Evolutionary conservation across 148 eudicot species (phyloP), one percentile per base, ranked within the genome.

Genomic region (Rhododendron griersonianum): DNA sequence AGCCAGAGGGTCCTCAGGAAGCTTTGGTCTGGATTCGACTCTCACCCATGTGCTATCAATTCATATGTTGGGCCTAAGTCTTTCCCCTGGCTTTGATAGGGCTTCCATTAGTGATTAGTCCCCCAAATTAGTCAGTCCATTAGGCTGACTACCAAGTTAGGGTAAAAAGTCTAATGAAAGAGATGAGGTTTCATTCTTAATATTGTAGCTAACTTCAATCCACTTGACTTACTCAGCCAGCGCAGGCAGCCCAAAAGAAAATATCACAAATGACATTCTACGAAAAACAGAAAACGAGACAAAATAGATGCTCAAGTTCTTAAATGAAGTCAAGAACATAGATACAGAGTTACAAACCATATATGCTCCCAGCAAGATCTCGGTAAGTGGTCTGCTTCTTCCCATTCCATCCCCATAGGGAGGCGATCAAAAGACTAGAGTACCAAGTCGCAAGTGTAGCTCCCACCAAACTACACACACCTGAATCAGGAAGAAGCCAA

Each of bases 381-480:
- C 90, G 74, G 80, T 91, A 91, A 8, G 91, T 91, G 76, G 87
- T 87, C 50, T 91, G 91, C 81, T 87, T 91, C 82, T 86, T 86
- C 79, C 92, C 92, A 85, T 91, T 86, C 92, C 92, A 91, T 69
- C 82, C 53, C 92, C 92, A 91, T 1, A 91, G 75, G 35, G 89
- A 89, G 16, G 92, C 92, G 18, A 91, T 83, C 83, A 91, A 82
- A 53, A 89, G 55, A 80, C 92, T 91, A 23, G 92, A 89, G 83
- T 91, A 91, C 92, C 92, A 91, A 5, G 92, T 89, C 4, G 91
- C 88, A 28, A 91, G 75, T 9, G 92, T 89, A 35, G 69, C 91
- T 71, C 55, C 80, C 89, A 91, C 92, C 85, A 91, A 91, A 83
- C 92, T 89, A 16, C 74, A 28, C 18, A 87, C 91, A 47, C 91